Evolutionary conservation across 345 rosid species (phyloP).

Genomic region (Corymbia maculata): DNA sequence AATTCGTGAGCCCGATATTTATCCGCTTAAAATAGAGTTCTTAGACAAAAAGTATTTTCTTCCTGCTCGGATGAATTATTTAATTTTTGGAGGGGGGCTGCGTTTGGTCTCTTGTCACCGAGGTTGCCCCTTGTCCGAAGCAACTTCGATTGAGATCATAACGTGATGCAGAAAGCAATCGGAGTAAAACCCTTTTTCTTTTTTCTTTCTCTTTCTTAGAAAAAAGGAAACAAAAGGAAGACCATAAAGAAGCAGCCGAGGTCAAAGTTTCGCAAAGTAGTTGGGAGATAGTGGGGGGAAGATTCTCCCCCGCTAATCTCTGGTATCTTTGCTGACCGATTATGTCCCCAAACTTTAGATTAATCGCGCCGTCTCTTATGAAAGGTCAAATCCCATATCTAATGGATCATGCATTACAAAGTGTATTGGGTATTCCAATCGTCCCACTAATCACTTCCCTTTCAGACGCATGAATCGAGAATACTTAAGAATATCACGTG

Average conservation of each 20-base stretch:
- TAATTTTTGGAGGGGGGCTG: background rate
- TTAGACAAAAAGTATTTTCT: background rate
- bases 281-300: conserved; percentile 15
- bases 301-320: conserved; percentile 4
- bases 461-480: background rate
- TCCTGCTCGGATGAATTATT: background rate
- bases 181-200: background rate
- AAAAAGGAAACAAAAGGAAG: background rate
- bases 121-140: background rate
- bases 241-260: background rate
- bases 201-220: background rate
- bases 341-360: conserved; percentile 8
- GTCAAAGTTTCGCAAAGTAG: conserved; percentile 14
- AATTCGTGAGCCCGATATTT: background rate
- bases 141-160: background rate
- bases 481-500: background rate
- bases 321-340: background rate
- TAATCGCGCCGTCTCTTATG: conserved; percentile 1
- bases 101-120: background rate
- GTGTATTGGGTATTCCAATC: background rate
- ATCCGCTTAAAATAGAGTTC: background rate
- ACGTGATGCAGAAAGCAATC: background rate
- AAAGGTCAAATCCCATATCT: background rate
- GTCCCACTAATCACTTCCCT: background rate
- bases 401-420: background rate